Base-by-base conservation (phyloP, 805 yeast genomes). In the Pichia kluyveri region DNA sequence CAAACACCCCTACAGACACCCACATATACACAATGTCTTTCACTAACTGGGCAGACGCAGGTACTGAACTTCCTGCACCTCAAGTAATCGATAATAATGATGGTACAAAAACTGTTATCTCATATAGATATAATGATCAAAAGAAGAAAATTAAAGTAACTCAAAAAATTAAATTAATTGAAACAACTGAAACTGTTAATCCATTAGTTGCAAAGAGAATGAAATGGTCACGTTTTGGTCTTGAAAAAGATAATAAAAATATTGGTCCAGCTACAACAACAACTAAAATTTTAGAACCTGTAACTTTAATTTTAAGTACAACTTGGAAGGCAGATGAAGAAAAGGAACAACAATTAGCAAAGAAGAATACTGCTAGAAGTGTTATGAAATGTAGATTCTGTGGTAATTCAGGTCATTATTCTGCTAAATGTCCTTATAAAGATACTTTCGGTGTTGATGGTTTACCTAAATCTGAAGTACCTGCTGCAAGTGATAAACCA, bases 381-480 rank as follows among this genome's bases (percentile, higher is more conserved):
- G 70, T 72, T 48, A 70, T 70, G 47, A 69, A 66, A 55, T 93
- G 99, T 79, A 86, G 97, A 78, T 71, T 77, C 47, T 93, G 99
- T 83, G 86, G 85, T 52, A 96, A 96, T 63, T 38, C 45, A 15
- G 84, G 80, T 57, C 99, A 93, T 75, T 86, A 82, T 77, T 86
- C 97, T 40, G 72, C 88, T 66, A 83, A 84, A 71, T 93, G 99
- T 85, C 99, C 99, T 54, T 88, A 80, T 78, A 90, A 86, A 72
- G 95, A 84, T 60, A 85, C 93, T 38, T 73, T 91, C 65, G 86
- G 83, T 36, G 72, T 75, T 28, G 51, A 55, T 46, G 54, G 62
- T 5, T 53, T 55, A 17, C 49, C 51, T 12, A 43, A 52, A 15
- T 32, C 45, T 28, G 38, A 34, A n/a, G 46, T 36, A 19, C 41